Evolutionary conservation across 2,329 filamentous ascomycete genomes (phyloP).

Genomic region (Endoconidiophora polonica): DNA sequence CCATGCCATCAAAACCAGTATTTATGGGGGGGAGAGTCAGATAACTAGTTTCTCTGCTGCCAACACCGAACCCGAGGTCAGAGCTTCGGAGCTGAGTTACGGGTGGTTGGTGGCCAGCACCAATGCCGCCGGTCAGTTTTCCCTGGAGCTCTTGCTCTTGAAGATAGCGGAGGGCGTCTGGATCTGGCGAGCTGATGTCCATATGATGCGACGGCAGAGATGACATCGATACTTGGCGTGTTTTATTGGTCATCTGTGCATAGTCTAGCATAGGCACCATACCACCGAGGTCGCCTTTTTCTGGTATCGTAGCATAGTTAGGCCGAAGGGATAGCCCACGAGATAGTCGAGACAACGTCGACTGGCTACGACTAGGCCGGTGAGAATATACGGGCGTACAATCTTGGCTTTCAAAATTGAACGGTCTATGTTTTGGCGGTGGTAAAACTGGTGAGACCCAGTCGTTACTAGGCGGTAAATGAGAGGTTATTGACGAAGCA

Average conservation of each 20-base stretch:
- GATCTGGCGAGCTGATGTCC: not conserved
- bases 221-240: not conserved
- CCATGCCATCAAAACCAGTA: not conserved
- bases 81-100: slow-evolving; percentile 30
- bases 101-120: slow-evolving; percentile 31
- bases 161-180: slow-evolving; percentile 16
- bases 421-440: not conserved
- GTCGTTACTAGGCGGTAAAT: not conserved
- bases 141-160: slow-evolving; percentile 38
- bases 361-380: not conserved
- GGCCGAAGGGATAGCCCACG: slow-evolving; percentile 1
- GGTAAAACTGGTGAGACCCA: not conserved
- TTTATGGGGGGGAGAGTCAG: slow-evolving; percentile 18
- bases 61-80: slow-evolving; percentile 25
- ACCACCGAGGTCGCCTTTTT: not conserved
- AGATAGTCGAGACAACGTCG: not conserved
- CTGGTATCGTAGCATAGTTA: not conserved
- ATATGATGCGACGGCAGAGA: no score
- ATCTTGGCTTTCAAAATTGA: no score
- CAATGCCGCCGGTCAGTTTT: slow-evolving; percentile 40
- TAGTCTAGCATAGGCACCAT: slow-evolving; percentile 2
- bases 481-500: not conserved
- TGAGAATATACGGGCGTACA: not conserved
- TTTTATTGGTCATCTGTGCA: no score
- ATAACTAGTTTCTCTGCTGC: no score